Percentiles rank a stretch among this genome's conserved stretches.
Evolutionary conservation across 208 protist species (phyloP).

Genomic region (Crithidia mellificae): DNA sequence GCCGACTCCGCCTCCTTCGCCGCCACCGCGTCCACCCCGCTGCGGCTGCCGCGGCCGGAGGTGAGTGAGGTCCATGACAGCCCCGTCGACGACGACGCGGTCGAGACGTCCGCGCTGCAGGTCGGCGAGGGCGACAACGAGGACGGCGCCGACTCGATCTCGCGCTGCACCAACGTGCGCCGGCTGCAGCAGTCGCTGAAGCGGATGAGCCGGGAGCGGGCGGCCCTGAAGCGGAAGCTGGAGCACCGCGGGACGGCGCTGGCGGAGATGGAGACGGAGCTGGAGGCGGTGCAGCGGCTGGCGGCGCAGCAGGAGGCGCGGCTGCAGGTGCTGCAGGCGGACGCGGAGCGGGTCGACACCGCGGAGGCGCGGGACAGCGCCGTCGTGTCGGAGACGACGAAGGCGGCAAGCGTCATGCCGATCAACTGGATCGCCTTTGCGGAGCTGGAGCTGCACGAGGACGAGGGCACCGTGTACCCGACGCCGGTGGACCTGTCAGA

Average conservation of each 20-base stretch:
- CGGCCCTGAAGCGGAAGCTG: constrained; percentile 23
- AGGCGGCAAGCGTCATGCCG: background rate
- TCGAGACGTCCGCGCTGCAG: background rate
- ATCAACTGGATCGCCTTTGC: constrained; percentile 17
- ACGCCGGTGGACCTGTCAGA: constrained; percentile 12
- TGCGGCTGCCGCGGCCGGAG: background rate
- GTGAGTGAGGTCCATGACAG: background rate
- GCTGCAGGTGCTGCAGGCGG: constrained; percentile 6
- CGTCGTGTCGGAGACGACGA: background rate
- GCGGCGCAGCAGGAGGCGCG: constrained; percentile 22
- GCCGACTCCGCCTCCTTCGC: constrained; percentile 2
- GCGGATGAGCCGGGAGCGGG: constrained; percentile 24
- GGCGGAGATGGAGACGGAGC: constrained; percentile 15
- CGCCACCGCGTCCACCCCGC: constrained; percentile 1
- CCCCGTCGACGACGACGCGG: background rate
- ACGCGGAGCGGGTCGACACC: background rate
- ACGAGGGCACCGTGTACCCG: constrained; percentile 19
- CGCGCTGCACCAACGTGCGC: constrained; percentile 17
- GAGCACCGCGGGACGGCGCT: constrained; percentile 19
- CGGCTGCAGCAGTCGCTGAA: constrained; percentile 29
- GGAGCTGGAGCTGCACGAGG: constrained; percentile 17
- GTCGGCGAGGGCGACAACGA: background rate
- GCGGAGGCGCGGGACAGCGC: background rate
- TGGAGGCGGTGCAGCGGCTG: constrained; percentile 15
- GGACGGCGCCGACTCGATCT: constrained; percentile 1